A percentile compares a stretch with the other conserved stretches of the same genome.
These are phyloP conservation scores for Neurospora sp. DNA, from an alignment of 495 filamentous ascomycete species.

Conservation along the genomic window DNA sequence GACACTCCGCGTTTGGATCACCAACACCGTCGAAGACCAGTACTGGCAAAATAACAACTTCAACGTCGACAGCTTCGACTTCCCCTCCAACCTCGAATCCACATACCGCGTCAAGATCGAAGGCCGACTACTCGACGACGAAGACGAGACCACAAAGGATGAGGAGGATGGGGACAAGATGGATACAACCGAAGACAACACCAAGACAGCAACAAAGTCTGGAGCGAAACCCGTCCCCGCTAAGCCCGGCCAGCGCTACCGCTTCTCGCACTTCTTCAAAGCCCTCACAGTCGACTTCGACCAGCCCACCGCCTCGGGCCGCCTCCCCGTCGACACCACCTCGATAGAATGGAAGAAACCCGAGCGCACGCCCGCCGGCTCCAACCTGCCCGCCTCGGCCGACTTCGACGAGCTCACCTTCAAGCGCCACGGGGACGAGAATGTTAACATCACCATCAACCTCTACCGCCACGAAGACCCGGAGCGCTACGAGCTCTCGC, in stretches of 20 bases:
- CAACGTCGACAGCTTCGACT: slow-evolving; percentile 63
- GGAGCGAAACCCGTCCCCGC: slow-evolving; percentile 24
- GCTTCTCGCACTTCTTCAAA: slow-evolving; percentile 95
- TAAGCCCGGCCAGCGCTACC: slow-evolving; percentile 36
- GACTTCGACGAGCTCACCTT: slow-evolving; percentile 92
- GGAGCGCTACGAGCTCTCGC: slow-evolving; percentile 69
- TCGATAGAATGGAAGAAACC: slow-evolving; percentile 65
- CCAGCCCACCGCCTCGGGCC: slow-evolving; percentile 27
- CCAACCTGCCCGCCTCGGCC: slow-evolving; percentile 42
- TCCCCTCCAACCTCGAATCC: slow-evolving; percentile 53
- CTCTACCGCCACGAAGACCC: slow-evolving; percentile 76
- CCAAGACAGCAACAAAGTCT: slow-evolving; percentile 15
- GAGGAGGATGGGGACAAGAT: slow-evolving; percentile 49
- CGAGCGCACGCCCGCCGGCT: slow-evolving; percentile 41
- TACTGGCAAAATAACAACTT: slow-evolving; percentile 71
- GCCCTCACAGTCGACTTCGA: slow-evolving; percentile 82
- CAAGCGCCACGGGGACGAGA: slow-evolving; percentile 84
- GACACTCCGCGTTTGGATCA: slow-evolving; percentile 88
- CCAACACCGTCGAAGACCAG: slow-evolving; percentile 90
- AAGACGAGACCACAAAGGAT: slow-evolving; percentile 48
- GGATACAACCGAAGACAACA: slow-evolving; percentile 56
- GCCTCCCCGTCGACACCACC: slow-evolving; percentile 49
- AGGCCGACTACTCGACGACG: slow-evolving; percentile 74
- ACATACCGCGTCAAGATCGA: slow-evolving; percentile 90
- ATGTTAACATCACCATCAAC: slow-evolving; percentile 82